Evolutionary conservation across 345 rosid genomes (phyloP).

Genomic region (Ceriops tagal): DNA sequence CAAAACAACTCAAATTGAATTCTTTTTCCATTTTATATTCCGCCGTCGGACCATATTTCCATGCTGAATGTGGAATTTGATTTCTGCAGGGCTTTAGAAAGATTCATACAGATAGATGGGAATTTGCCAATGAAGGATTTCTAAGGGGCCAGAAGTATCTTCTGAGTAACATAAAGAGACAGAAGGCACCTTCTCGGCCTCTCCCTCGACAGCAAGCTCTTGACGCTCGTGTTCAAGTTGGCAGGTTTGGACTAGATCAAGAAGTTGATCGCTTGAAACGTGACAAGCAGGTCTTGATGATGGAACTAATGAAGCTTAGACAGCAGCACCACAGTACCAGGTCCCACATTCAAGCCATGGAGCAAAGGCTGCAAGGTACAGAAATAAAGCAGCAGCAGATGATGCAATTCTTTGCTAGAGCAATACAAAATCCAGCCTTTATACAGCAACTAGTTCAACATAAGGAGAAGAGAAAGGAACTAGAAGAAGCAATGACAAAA

Average conservation of each 20-base stretch:
- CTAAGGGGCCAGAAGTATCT: conserved; percentile 65
- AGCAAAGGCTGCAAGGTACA: conserved; percentile 56
- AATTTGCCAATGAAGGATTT: conserved; percentile 80
- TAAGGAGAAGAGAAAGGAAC: conserved; percentile 46
- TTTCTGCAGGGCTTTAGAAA: conserved; percentile 71
- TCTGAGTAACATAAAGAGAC: conserved; percentile 65
- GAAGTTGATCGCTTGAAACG: conserved; percentile 52
- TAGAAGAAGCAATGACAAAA: conserved; percentile 46
- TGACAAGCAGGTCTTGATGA: conserved; percentile 53
- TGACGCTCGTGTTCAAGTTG: conserved; percentile 54
- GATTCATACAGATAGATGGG: conserved; percentile 79
- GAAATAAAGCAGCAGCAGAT: conserved; percentile 79
- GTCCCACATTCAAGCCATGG: conserved; percentile 55
- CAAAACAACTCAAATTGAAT: neutral
- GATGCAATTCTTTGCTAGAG: conserved; percentile 80
- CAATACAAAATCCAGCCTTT: conserved; percentile 60
- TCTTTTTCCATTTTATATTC: neutral
- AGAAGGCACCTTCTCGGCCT: conserved; percentile 42
- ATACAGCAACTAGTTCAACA: conserved; percentile 52
- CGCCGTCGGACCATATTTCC: too few relatives aligned
- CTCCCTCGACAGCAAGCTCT: conserved; percentile 31
- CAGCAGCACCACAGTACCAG: conserved; percentile 67
- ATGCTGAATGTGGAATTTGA: neutral
- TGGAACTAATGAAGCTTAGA: conserved; percentile 63
- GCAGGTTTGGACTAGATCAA: conserved; percentile 39